Base-by-base conservation (phyloP, 1,139 yeast genomes). In the Yamadazyma diddensiae region DNA sequence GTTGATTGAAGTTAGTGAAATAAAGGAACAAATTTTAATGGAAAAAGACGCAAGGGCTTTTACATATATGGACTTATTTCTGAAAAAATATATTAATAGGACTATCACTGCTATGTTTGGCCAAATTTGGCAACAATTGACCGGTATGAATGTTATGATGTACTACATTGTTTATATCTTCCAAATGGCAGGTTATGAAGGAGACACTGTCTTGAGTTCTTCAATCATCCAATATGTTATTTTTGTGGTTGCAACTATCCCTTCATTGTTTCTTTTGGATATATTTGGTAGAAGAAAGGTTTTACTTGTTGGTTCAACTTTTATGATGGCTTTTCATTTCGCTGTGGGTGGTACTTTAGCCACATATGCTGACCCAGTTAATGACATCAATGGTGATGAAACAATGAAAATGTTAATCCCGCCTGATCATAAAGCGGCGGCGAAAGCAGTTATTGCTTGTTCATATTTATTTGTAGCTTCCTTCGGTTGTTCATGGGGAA, bases 401-500 rank as follows among this genome's bases (percentile, higher is more conserved):
- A 60, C 70, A 33, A 66, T 74, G 34, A 61, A 55, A 17, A 62
- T 69, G 38, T 38, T 43, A 17, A 70, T 70, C 37, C 75, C 75
- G 2, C 42, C 41, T 3, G 26, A 28, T 4, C 35, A 61, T 34
- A 54, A 50, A 32, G 6, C 53, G 5, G 77, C 74, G 11, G 72
- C 75, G 26, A 60, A 56, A 34, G 77, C 62, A 34, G 72, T 70
- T 25, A 68, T 73, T 48, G 79, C 78, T 4, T 67, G 72, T 52
- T 67, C 73, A 34, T 72, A 70, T 53, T 53, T 72, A 47, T 72
- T 70, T 45, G 74, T 72, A 12, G 52, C 59, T 31, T 58, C 73
- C 18, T 73, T 69, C 44, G 74, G 77, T 10, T 52, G 62, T 22
- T 59, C 74, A 9, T 77, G 80, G 80, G 77, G 76, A 43, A 70